phyloP scores from a whole-genome alignment of 768 basidiomycete species.

The Naganishia antarctica region DNA sequence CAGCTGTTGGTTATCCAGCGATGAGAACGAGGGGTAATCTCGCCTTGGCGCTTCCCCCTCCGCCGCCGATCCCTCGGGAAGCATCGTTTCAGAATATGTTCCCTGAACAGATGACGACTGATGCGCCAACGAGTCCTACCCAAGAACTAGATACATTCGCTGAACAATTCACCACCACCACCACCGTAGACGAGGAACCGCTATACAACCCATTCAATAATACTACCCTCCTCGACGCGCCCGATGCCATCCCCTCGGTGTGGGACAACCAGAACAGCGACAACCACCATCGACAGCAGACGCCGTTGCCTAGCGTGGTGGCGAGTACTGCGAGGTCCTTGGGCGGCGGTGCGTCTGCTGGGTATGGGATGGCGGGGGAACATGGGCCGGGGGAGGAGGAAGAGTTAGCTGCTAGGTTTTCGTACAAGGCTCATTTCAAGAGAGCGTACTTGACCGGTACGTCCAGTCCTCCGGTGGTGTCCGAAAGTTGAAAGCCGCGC shows the following conservation, averaged over 20 bases:
- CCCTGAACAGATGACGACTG: too few relatives aligned
- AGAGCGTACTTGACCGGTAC: conserved; percentile 66
- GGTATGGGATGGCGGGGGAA: background rate
- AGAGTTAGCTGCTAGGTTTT: conserved; percentile 48
- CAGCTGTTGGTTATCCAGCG: too few relatives aligned
- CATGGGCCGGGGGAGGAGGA: background rate
- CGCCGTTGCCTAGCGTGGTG: conserved; percentile 19
- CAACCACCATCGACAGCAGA: conserved; percentile 15
- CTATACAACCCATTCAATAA: conserved; percentile 3
- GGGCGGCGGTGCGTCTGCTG: background rate
- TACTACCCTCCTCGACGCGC: conserved; percentile 4
- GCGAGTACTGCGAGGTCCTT: background rate
- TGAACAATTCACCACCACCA: too few relatives aligned
- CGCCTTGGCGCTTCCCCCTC: too few relatives aligned
- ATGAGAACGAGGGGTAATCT: too few relatives aligned
- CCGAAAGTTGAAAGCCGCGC: too few relatives aligned
- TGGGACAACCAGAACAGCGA: conserved; percentile 21
- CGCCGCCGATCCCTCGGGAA: too few relatives aligned
- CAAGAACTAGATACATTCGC: background rate
- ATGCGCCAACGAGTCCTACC: conserved; percentile 1
- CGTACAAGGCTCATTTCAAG: conserved; percentile 69
- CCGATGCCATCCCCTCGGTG: conserved; percentile 13
- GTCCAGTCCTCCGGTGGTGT: conserved; percentile 43
- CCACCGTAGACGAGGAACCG: background rate
- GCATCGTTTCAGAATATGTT: too few relatives aligned